Evolutionary conservation across 768 basidiomycete species (phyloP).

Genomic region (Psilocybe subaeruginosa): DNA sequence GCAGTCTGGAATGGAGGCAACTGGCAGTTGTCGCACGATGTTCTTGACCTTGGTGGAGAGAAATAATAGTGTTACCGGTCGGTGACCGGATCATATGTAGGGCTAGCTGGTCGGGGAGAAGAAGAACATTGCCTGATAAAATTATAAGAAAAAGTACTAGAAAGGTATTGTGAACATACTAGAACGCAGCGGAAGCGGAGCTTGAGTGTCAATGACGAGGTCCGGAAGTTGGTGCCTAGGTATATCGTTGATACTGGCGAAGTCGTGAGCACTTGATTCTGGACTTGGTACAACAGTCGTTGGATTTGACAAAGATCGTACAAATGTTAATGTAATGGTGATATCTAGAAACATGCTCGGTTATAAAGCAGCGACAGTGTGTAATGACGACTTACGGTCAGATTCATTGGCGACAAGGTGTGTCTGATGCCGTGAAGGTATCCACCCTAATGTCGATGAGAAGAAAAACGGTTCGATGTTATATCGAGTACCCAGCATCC

Average conservation of each 20-base stretch:
- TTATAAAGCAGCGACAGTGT: background rate
- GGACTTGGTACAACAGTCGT: background rate
- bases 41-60: slow-evolving; percentile 40
- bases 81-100: slow-evolving; percentile 54
- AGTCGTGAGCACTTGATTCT: background rate
- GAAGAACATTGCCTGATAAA: slow-evolving; percentile 31
- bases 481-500: slow-evolving; percentile 59
- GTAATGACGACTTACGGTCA: slow-evolving; percentile 37
- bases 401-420: slow-evolving; percentile 32
- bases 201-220: slow-evolving; percentile 54
- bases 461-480: slow-evolving; percentile 68
- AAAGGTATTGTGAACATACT: slow-evolving; percentile 27
- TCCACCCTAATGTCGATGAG: slow-evolving; percentile 63
- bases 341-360: slow-evolving; percentile 43
- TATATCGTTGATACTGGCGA: background rate
- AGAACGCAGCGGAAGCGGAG: slow-evolving; percentile 43
- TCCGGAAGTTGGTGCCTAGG: slow-evolving; percentile 18
- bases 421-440: slow-evolving; percentile 61
- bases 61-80: slow-evolving; percentile 42
- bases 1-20: slow-evolving; percentile 37
- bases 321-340: slow-evolving; percentile 56
- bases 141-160: background rate
- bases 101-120: slow-evolving; percentile 52
- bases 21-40: slow-evolving; percentile 37
- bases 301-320: slow-evolving; percentile 39